Percentiles rank a stretch among this genome's conserved stretches.
Evolutionary conservation across 2,329 filamentous ascomycete species (phyloP).

Genomic region (Trichoderma citrinoviride): DNA sequence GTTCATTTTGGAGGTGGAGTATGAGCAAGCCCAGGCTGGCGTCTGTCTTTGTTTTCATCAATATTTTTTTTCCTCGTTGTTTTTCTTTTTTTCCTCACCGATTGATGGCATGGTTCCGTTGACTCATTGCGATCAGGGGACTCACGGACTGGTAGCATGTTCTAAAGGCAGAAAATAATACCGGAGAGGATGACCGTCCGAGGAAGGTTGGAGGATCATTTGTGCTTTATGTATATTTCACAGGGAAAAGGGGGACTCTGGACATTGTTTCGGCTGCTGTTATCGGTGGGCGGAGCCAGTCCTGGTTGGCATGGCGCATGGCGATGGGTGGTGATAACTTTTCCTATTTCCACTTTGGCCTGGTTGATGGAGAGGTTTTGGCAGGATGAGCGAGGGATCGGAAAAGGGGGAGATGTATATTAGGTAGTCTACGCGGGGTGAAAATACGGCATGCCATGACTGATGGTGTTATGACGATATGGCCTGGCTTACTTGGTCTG

Average conservation of each 20-base stretch:
- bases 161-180: conserved; percentile 18
- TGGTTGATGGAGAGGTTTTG: conserved; percentile 9
- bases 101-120: conserved; percentile 25
- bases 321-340: conserved; percentile 21
- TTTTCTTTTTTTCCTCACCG: conserved; percentile 21
- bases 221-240: conserved; percentile 22
- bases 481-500: not conserved
- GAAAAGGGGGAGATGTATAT: conserved; percentile 20
- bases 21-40: conserved; percentile 24
- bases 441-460: conserved; percentile 17
- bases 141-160: conserved; percentile 1
- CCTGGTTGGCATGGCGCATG: conserved; percentile 24
- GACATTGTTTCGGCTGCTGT: conserved; percentile 21
- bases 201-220: conserved; percentile 12
- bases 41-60: conserved; percentile 23
- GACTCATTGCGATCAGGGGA: conserved; percentile 18
- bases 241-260: conserved; percentile 12
- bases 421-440: conserved; percentile 19
- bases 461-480: conserved; percentile 7
- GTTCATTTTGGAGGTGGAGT: conserved; percentile 24
- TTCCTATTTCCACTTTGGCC: conserved; percentile 19
- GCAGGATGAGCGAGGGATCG: conserved; percentile 8
- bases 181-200: conserved; percentile 1
- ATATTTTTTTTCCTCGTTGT: conserved; percentile 3
- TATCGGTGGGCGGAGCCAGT: conserved; percentile 23